Percentiles rank a stretch among this genome's conserved stretches.
Evolutionary conservation across 768 basidiomycete genomes (phyloP).

Genomic region (Royoungia palumana): DNA sequence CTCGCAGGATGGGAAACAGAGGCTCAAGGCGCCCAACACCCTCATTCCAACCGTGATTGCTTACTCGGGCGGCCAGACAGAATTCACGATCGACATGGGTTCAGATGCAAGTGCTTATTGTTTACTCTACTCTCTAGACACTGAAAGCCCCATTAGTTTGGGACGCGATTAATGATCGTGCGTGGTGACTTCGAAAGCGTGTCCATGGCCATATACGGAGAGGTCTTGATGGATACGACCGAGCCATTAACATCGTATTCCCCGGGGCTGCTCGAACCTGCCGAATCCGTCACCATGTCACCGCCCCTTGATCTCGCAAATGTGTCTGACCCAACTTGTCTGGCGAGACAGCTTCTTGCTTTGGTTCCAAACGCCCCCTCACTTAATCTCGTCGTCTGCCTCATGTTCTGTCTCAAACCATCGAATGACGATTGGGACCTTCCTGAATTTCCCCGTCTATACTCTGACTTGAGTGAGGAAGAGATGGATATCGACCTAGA

Average conservation of each 20-base stretch:
- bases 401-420: constrained; percentile 81
- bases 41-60: constrained; percentile 69
- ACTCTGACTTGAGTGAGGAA: constrained; percentile 55
- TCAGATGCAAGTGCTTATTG: constrained; percentile 46
- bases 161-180: constrained; percentile 77
- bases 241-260: constrained; percentile 39
- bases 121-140: not conserved
- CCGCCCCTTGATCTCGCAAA: constrained; percentile 58
- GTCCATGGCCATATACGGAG: constrained; percentile 50
- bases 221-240: constrained; percentile 47
- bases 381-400: constrained; percentile 59
- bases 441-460: constrained; percentile 67
- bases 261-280: constrained; percentile 36
- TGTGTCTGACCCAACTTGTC: constrained; percentile 52
- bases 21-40: constrained; percentile 64
- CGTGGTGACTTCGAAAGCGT: constrained; percentile 68
- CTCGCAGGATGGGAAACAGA: constrained; percentile 48
- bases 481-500: constrained; percentile 57
- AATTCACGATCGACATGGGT: constrained; percentile 70
- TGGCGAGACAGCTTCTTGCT: constrained; percentile 60
- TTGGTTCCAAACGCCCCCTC: constrained; percentile 62
- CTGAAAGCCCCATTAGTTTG: constrained; percentile 42
- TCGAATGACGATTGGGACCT: constrained; percentile 77
- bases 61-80: constrained; percentile 64
- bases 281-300: constrained; percentile 41